Base-by-base conservation (phyloP, 2,329 filamentous ascomycete species). In the Madurella fahalii region DNA sequence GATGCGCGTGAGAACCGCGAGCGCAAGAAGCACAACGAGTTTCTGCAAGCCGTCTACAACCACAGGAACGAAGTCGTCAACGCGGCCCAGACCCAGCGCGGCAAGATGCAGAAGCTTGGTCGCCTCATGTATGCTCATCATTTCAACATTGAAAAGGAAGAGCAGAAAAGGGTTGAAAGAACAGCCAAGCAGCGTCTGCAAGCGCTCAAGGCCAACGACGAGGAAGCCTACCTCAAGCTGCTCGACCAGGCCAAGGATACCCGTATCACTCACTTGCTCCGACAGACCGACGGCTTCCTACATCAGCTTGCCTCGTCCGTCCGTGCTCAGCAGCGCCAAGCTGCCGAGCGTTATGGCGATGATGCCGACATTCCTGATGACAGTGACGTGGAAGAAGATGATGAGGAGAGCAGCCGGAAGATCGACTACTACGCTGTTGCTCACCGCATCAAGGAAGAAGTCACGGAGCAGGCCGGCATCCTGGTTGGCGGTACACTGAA, bases 161-260 rank as follows among this genome's bases (percentile, higher is more conserved):
- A 99, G 75, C 93, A 97, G 80, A 97, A 96, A 77, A 89, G 94
- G 59, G 89, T 99, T 62, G 94, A 99, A 76, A 84, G 94, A 61
- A 99, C 93, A 9, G 94, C 94, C 61, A 99, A 99, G 79, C 94
- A 99, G 73, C 94, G 94, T 96, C 85, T 99, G 62, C 93, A 97
- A 73, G 94, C 94, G 58, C 81, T 99, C 70, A 97, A 96, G 76
- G 93, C 94, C 66, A 95, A 99, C 84, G 94, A 99, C 71, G 94
- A 99, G 76, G 94, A 97, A 75, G 95, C 94, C 0, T 99, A 99
- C 71, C 83, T 99, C 74, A 96, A 96, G 74, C 81, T 99, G 68
- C 86, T 99, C 65, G 94, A 95, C 68, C 93, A 99, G 73, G 94
- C 94, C 67, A 99, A 99, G 78, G 94, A 99, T 77, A 97, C 93